Evolutionary conservation across 2,329 filamentous ascomycete species (phyloP).

Genomic region (Colletotrichum higginsianum): DNA sequence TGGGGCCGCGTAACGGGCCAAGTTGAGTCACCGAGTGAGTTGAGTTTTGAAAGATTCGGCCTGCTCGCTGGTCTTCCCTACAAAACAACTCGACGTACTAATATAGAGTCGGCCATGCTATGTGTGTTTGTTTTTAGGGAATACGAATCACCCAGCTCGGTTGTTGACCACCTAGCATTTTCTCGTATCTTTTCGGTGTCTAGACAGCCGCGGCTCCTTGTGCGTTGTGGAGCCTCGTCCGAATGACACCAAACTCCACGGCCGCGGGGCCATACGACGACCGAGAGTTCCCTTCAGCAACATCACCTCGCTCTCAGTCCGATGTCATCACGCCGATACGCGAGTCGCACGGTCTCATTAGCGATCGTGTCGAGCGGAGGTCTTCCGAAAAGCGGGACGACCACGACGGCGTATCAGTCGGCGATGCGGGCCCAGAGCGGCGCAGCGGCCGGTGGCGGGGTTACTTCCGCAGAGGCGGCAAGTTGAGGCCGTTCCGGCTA

Average conservation of each 20-base stretch:
- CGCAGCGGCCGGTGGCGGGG: constrained; percentile 19
- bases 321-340: constrained; percentile 21
- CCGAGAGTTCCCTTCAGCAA: background rate
- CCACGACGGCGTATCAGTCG: background rate
- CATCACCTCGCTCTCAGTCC: background rate
- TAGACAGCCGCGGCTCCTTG: background rate
- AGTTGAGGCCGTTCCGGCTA: constrained; percentile 67
- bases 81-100: background rate
- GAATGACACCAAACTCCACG: constrained; percentile 3
- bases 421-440: background rate
- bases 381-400: background rate
- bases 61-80: background rate
- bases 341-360: background rate
- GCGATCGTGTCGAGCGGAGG: background rate
- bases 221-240: background rate
- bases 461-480: constrained; percentile 56
- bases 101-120: background rate
- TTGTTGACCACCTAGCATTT: background rate
- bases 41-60: background rate
- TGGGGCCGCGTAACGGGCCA: background rate
- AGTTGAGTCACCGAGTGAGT: too few species aligned
- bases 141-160: too few species aligned
- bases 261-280: background rate
- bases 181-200: background rate
- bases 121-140: background rate